Evolutionary conservation across 495 filamentous ascomycete species (phyloP).

Genomic region (Hypomontagnella submonticulosa): DNA sequence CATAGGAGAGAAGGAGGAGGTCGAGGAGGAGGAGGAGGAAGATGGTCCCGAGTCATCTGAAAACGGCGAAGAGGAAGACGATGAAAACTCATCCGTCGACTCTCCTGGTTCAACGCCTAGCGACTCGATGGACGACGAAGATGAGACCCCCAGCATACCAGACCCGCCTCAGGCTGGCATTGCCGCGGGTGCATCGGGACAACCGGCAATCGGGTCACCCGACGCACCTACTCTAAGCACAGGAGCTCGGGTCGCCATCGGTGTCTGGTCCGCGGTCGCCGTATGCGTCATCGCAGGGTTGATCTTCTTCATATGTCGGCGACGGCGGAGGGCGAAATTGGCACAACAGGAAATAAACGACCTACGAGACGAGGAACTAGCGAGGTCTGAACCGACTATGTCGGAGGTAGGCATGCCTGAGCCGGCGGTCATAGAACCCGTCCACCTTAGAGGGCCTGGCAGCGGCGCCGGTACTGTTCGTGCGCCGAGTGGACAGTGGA

Average conservation of each 20-base stretch:
- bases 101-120: slow-evolving; percentile 17
- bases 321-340: slow-evolving; percentile 20
- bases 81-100: slow-evolving; percentile 16
- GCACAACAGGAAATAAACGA: slow-evolving; percentile 27
- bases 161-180: slow-evolving; percentile 27
- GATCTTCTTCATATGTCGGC: slow-evolving; percentile 32
- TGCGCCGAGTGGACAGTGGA: slow-evolving; percentile 35
- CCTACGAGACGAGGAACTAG: slow-evolving; percentile 37
- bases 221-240: slow-evolving; percentile 27
- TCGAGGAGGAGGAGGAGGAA: slow-evolving; percentile 6
- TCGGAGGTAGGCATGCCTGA: slow-evolving; percentile 18
- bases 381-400: slow-evolving; percentile 18
- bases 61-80: slow-evolving; percentile 12
- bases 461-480: slow-evolving; percentile 5
- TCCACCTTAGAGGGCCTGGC: slow-evolving; percentile 15
- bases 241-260: slow-evolving; percentile 36
- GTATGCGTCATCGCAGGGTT: slow-evolving; percentile 21
- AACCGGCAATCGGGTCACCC: slow-evolving; percentile 27
- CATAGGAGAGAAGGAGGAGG: slow-evolving; percentile 8
- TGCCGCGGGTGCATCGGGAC: slow-evolving; percentile 18
- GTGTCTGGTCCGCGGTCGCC: slow-evolving; percentile 35
- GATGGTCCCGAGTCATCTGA: neutral
- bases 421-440: slow-evolving; percentile 20
- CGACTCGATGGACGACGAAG: slow-evolving; percentile 2
- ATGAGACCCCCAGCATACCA: neutral